Conservation (phyloP, 805 yeast species). For the Candida stauntonica region DNA sequence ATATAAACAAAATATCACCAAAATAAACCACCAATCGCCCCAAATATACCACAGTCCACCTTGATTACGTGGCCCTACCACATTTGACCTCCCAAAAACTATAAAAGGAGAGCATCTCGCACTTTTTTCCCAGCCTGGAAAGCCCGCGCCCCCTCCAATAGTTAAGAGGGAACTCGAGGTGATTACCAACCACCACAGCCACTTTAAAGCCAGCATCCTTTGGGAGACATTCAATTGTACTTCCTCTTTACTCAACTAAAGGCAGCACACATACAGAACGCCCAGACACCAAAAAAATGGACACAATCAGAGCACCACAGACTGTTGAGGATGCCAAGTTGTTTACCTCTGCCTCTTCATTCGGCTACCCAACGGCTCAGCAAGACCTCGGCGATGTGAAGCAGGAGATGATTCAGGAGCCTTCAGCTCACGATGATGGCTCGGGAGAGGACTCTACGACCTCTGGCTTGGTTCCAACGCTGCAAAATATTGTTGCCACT, state of each 20-base stretch:
- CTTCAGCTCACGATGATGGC: constrained; percentile 3
- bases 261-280: neutral
- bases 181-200: no score
- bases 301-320: constrained; percentile 27
- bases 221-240: constrained; percentile 10
- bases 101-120: constrained; percentile 13
- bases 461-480: constrained; percentile 93
- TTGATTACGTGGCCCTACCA: constrained; percentile 6
- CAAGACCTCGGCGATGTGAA: constrained; percentile 26
- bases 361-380: constrained; percentile 27
- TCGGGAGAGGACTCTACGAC: constrained; percentile 63
- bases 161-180: no score
- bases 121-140: constrained; percentile 8
- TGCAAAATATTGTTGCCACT: constrained; percentile 94
- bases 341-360: constrained; percentile 25
- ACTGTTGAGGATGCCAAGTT: constrained; percentile 28
- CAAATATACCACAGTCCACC: no score
- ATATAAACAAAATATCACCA: no score
- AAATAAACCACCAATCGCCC: no score
- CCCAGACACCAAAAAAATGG: constrained; percentile 18
- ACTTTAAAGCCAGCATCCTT: no score
- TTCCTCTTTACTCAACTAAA: constrained; percentile 1
- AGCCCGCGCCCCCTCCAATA: no score
- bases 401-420: constrained; percentile 12
- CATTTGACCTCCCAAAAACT: constrained; percentile 1